Evolutionary conservation across 352 stramenopile genomes (phyloP).

Genomic region (Phytophthora fragariaefolia): DNA sequence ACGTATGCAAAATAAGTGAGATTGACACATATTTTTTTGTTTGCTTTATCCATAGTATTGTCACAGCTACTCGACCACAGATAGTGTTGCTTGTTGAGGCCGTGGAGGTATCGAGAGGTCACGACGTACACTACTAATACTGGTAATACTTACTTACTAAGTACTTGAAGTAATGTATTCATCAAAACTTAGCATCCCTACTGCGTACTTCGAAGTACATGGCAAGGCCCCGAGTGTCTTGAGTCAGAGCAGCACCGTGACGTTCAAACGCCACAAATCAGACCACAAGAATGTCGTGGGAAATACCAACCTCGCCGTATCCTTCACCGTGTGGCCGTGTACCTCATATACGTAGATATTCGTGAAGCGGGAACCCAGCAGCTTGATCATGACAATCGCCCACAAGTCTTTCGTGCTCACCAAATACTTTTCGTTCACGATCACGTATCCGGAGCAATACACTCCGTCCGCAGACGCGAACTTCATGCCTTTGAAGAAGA

Average conservation of each 20-base stretch:
- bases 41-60: too few species aligned
- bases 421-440: slow-evolving; percentile 47
- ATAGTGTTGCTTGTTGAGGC: too few species aligned
- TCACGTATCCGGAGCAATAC: slow-evolving; percentile 45
- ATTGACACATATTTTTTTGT: too few species aligned
- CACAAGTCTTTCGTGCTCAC: slow-evolving; percentile 40
- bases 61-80: too few species aligned
- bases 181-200: too few species aligned
- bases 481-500: slow-evolving; percentile 50
- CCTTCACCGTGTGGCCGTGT: slow-evolving; percentile 36
- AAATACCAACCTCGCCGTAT: slow-evolving; percentile 41
- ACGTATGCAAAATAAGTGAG: too few species aligned
- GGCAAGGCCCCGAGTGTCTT: neutral
- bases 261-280: slow-evolving; percentile 35
- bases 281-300: slow-evolving; percentile 36
- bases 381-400: slow-evolving; percentile 41
- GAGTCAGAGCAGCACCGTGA: slow-evolving; percentile 32
- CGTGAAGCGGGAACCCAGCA: slow-evolving; percentile 23
- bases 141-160: too few species aligned
- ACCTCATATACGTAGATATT: slow-evolving; percentile 48
- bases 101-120: too few species aligned
- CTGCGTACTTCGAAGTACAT: neutral
- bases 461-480: slow-evolving; percentile 45
- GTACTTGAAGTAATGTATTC: neutral
- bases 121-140: too few species aligned